Evolutionary conservation across 2,329 filamentous ascomycete species (phyloP).

Genomic region (Celoporthe dispersa): DNA sequence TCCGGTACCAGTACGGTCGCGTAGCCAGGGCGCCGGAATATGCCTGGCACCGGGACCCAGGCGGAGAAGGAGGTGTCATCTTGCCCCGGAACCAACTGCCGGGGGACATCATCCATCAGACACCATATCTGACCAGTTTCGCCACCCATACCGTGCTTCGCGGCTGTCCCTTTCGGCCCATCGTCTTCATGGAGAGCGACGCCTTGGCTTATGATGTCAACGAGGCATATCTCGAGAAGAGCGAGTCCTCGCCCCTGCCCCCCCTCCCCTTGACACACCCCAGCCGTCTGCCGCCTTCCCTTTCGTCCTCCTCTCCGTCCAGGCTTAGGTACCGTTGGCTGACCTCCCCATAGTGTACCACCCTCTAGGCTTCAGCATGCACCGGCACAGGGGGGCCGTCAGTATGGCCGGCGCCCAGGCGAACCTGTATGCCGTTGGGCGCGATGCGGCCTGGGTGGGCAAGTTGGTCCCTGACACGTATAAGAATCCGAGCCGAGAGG

Average conservation of each 20-base stretch:
- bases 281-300: not conserved
- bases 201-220: not conserved
- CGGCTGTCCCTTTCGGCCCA: not conserved
- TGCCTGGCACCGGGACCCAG: not conserved
- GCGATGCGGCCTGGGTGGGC: slow-evolving; percentile 8
- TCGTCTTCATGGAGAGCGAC: slow-evolving; percentile 5
- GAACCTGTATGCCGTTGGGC: not conserved
- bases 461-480: slow-evolving; percentile 12
- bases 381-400: not conserved
- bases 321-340: not conserved
- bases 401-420: not conserved
- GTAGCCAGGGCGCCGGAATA: not conserved
- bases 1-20: slow-evolving; percentile 2
- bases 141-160: slow-evolving; percentile 12
- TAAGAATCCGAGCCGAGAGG: not conserved
- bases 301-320: not conserved
- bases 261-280: not conserved
- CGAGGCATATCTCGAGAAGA: not conserved
- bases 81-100: not conserved
- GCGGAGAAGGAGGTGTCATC: not conserved
- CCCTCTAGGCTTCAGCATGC: not conserved
- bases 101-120: not conserved
- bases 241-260: not conserved
- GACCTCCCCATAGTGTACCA: not conserved
- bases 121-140: not conserved